A percentile compares a stretch with the other conserved stretches of the same genome.
Evolutionary conservation across 2,329 filamentous ascomycete genomes (phyloP).

Genomic region (Penicillium griseofulvum): DNA sequence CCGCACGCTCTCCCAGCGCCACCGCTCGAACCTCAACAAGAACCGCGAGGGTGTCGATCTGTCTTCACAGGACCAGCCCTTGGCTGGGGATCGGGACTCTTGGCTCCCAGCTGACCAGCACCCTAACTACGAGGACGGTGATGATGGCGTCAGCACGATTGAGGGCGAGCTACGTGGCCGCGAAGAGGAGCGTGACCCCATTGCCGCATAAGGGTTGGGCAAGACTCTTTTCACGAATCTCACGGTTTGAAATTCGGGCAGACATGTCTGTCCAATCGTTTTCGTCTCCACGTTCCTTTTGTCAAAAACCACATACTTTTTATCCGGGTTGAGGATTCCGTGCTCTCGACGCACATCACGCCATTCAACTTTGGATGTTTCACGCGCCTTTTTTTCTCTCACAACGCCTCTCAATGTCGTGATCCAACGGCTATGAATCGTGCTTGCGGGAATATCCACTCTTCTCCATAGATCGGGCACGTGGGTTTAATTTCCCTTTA

Average conservation of each 20-base stretch:
- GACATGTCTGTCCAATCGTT: background rate
- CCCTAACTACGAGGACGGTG: conserved; percentile 46
- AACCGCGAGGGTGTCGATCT: conserved; percentile 77
- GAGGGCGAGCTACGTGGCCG: conserved; percentile 37
- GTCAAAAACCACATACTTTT: background rate
- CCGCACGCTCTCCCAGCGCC: conserved; percentile 81
- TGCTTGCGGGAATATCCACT: conserved; percentile 10
- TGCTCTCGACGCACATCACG: background rate
- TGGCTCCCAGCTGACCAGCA: conserved; percentile 75
- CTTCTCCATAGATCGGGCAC: conserved; percentile 1
- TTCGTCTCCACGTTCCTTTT: background rate
- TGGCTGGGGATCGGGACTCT: conserved; percentile 72
- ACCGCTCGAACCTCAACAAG: conserved; percentile 67
- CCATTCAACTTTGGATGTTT: background rate
- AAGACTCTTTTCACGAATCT: conserved; percentile 11
- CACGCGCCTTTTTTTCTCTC: background rate
- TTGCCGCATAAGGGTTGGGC: conserved; percentile 17
- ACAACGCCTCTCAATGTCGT: conserved; percentile 11
- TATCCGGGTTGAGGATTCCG: background rate
- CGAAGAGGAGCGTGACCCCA: conserved; percentile 36
- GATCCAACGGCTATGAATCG: conserved; percentile 13
- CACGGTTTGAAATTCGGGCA: conserved; percentile 6
- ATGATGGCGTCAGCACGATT: conserved; percentile 34
- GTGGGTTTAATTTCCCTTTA: conserved; percentile 1
- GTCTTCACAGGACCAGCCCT: conserved; percentile 73